A percentile compares a stretch with the other conserved stretches of the same genome.
Evolutionary conservation across 2,329 filamentous ascomycete species (phyloP).

Genomic region (Neonectria punicea): DNA sequence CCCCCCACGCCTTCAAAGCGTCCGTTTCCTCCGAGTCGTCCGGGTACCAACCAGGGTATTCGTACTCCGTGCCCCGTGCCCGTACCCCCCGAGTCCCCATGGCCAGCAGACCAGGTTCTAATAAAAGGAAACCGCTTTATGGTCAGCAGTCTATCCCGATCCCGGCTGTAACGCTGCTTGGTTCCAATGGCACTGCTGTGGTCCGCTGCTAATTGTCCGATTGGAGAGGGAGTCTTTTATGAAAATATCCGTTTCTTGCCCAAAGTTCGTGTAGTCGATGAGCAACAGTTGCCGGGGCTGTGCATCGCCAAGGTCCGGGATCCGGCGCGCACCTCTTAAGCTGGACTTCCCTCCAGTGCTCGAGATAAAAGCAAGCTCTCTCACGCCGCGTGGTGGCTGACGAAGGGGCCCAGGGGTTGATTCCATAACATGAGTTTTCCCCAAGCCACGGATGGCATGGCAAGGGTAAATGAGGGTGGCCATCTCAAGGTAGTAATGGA

Average conservation of each 20-base stretch:
- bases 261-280: neutral
- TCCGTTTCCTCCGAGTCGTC: neutral
- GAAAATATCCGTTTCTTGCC: neutral
- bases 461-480: neutral
- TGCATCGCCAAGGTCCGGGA: neutral
- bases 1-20: neutral
- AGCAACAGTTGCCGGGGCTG: neutral
- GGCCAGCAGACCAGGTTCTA: neutral
- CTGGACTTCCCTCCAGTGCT: neutral
- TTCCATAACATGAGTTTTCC: neutral
- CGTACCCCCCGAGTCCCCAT: neutral
- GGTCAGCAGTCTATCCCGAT: conserved; percentile 8
- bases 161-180: conserved; percentile 5
- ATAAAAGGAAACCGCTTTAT: neutral
- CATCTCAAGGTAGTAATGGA: neutral
- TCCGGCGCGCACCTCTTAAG: neutral
- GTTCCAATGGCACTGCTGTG: neutral
- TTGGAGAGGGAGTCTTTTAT: neutral
- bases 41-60: too few species aligned
- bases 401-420: neutral
- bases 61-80: neutral
- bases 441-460: neutral
- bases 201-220: neutral
- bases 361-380: neutral
- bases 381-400: neutral